These are phyloP conservation scores for Rhynchosporium secalis DNA, from an alignment of 2,329 filamentous ascomycete genomes.

Conservation along the genomic window DNA sequence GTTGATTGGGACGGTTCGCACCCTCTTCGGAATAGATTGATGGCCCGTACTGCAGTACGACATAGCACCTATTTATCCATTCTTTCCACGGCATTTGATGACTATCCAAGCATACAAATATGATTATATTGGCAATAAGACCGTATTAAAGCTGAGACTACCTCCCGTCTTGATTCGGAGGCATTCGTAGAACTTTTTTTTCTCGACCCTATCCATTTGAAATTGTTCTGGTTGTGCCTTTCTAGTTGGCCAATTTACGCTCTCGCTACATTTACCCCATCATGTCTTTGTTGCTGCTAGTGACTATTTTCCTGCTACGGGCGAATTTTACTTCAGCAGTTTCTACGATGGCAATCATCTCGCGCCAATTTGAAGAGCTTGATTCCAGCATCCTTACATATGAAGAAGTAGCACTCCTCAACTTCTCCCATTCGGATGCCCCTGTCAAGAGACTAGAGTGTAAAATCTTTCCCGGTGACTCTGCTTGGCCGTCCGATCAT, in stretches of 20 bases:
- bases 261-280: too few species aligned
- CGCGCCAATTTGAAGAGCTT: not conserved
- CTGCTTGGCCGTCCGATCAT: constrained; percentile 6
- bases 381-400: not conserved
- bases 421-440: not conserved
- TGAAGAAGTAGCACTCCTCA: constrained; percentile 4
- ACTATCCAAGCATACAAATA: not conserved
- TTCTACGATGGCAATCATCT: not conserved
- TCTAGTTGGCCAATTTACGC: too few species aligned
- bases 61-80: not conserved
- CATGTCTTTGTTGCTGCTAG: too few species aligned
- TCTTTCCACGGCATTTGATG: not conserved
- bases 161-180: too few species aligned
- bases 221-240: too few species aligned
- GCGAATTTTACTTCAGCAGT: not conserved
- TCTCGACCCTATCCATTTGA: too few species aligned
- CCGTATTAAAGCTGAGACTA: too few species aligned
- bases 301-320: not conserved
- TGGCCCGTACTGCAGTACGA: not conserved
- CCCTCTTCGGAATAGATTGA: not conserved
- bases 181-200: too few species aligned
- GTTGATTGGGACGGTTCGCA: not conserved
- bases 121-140: too few species aligned
- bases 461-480: constrained; percentile 15
- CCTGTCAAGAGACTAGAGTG: not conserved